A percentile compares a stretch with the other conserved stretches of the same genome.
Evolutionary conservation across 495 filamentous ascomycete species (phyloP).

Genomic region (Talaromyces wortmannii): DNA sequence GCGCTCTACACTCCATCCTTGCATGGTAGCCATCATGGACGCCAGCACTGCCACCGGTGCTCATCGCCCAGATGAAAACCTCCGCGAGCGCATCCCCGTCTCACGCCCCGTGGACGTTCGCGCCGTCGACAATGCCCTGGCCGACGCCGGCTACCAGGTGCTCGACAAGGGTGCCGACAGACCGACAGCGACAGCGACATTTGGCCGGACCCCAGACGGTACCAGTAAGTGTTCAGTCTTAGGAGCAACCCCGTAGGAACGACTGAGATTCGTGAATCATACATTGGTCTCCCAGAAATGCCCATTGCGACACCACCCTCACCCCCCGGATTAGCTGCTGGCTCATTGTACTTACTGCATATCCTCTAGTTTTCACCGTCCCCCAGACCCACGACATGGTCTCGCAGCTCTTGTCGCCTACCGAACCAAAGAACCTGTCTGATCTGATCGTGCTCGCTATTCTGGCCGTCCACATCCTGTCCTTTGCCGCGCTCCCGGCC

Average conservation of each 20-base stretch:
- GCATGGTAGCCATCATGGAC: conserved; percentile 29
- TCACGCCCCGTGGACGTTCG: conserved; percentile 24
- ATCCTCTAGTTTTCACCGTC: conserved; percentile 80
- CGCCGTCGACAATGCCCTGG: conserved; percentile 24
- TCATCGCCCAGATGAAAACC: conserved; percentile 27
- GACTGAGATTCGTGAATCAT: too few species aligned
- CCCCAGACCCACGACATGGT: conserved; percentile 99
- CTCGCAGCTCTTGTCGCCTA: conserved; percentile 91
- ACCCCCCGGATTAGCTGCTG: too few species aligned
- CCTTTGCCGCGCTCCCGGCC: conserved; percentile 64
- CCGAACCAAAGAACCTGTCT: conserved; percentile 88
- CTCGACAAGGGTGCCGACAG: conserved; percentile 28
- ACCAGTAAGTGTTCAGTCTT: conserved; percentile 53
- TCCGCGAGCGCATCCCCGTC: conserved; percentile 38
- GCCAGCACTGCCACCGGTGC: conserved; percentile 38
- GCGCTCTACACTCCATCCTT: conserved; percentile 4
- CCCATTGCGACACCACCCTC: too few species aligned
- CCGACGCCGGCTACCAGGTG: conserved; percentile 16
- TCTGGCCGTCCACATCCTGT: conserved; percentile 63
- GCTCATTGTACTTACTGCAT: not conserved
- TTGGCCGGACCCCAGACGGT: conserved; percentile 87
- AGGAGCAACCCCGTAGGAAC: not conserved
- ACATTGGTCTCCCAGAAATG: not conserved
- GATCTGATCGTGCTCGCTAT: conserved; percentile 79
- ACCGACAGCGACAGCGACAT: conserved; percentile 60